Percentiles rank a stretch among this genome's conserved stretches.
phyloP scores from a whole-genome alignment of 129 eudicot genomes.

The Escallonia herrerae region DNA sequence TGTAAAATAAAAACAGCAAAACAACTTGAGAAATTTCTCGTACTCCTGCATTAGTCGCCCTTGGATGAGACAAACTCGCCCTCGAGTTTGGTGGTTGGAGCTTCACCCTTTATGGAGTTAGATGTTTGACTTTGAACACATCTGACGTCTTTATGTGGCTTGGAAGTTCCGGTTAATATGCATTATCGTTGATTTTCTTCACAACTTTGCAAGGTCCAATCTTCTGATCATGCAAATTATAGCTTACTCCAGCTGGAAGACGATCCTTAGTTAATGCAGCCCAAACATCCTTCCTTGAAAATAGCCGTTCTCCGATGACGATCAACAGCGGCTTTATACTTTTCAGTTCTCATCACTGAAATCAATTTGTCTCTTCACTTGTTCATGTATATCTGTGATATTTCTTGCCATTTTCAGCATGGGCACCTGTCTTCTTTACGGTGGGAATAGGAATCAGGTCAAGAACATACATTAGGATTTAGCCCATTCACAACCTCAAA shows the following conservation, averaged over 20 bases:
- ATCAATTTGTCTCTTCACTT: not conserved
- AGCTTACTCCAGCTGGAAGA: not conserved
- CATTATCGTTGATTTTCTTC: not conserved
- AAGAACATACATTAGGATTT: not conserved
- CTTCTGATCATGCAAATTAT: constrained; percentile 3
- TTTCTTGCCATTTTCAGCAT: not conserved
- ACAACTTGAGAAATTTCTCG: no score
- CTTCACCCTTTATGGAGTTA: not conserved
- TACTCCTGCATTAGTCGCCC: not conserved
- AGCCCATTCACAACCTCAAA: not conserved
- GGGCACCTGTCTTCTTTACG: not conserved
- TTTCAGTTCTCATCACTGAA: not conserved
- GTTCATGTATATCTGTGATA: constrained; percentile 5
- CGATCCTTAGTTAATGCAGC: not conserved
- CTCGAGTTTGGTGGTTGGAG: not conserved
- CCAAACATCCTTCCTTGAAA: not conserved
- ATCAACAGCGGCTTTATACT: not conserved
- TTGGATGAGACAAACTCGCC: not conserved
- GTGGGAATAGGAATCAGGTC: not conserved
- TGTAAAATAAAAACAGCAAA: no score
- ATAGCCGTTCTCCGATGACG: not conserved
- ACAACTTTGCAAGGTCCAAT: not conserved
- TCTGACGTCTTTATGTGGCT: no score
- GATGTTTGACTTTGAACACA: not conserved
- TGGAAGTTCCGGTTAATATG: constrained; percentile 2